Conservation (phyloP, 208 protist species). For the Plasmodiophora brassicae region DNA sequence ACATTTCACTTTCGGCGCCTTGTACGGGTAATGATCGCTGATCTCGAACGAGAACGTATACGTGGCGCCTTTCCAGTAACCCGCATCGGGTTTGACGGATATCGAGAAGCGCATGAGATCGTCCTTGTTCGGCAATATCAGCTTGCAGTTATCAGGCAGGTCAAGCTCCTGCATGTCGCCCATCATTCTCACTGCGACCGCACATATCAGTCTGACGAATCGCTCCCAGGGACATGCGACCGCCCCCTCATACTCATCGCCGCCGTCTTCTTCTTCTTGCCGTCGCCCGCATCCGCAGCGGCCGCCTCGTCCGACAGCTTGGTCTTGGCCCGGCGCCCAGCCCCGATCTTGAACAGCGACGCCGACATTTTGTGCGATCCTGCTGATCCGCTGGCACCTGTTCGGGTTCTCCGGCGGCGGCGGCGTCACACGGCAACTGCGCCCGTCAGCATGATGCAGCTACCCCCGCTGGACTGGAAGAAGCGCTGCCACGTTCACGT, state of each 20-base stretch:
- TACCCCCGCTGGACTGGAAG: no score
- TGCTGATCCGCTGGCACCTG: no score
- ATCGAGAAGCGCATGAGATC: conserved; percentile 33
- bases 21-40: conserved; percentile 42
- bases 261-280: neutral
- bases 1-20: conserved; percentile 46
- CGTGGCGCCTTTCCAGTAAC: conserved; percentile 46
- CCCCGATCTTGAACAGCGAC: neutral
- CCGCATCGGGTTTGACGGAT: conserved; percentile 31
- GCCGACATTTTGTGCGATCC: no score
- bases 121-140: conserved; percentile 41
- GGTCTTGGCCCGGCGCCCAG: neutral
- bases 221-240: neutral
- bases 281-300: neutral
- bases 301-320: neutral
- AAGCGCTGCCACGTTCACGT: no score
- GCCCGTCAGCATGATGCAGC: no score
- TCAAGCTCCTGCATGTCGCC: conserved; percentile 36
- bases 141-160: conserved; percentile 39
- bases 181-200: conserved; percentile 38
- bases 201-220: neutral
- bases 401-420: no score
- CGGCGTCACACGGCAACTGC: no score
- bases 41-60: conserved; percentile 38
- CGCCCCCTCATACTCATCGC: neutral